Base-by-base conservation (phyloP, 805 yeast genomes). In the Groenewaldozyma tartarivorans region DNA sequence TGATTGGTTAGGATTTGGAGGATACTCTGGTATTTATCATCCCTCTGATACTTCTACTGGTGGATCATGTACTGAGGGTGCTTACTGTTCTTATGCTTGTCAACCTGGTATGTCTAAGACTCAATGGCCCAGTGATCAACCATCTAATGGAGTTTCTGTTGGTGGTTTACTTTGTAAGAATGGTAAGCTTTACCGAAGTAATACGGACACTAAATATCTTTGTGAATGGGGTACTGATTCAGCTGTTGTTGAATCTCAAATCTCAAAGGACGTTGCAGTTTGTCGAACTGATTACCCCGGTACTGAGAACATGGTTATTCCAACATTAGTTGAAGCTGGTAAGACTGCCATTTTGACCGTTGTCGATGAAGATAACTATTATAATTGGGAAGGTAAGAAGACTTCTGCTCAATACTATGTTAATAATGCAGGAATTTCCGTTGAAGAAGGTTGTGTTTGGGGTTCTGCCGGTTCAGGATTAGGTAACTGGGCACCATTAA, bases 221-320 rank as follows among this genome's bases (percentile, higher is more conserved):
- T 90, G 98, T 73, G 85, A 72, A 58, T 83, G 94, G 90, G 97
- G 95, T 59, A 64, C 58, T 29, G 69, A 76, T 41, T 62, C 79
- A 39, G 94, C 94, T 37, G 58, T 63, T 40, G 88, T 82, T 52
- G 81, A 71, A 44, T 75, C 77, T 54, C 69, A 82, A 53, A 65
- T 84, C 44, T 57, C 62, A 50, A 60, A 80, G 45, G 71, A 72
- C 40, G 87, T 90, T 54, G 90, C 97, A 45, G 67, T 92, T 57
- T 92, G 98, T 75, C 83, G 96, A 72, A 90, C 98, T 48, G 98
- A 90, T 64, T 90, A 90, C 77, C 98, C 98, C 59, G 98, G 98
- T 69, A 81, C 96, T 50, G 98, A 90, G 72, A 87, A 87, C 75
- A 92, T 90, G 97, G 94, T 80, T 52, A 74, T 90, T 48, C 97